Percentiles rank a stretch among this genome's conserved stretches.
These are phyloP conservation scores for Aspergillus phoenicis DNA, from an alignment of 2,329 filamentous ascomycete species.

Conservation along the genomic window DNA sequence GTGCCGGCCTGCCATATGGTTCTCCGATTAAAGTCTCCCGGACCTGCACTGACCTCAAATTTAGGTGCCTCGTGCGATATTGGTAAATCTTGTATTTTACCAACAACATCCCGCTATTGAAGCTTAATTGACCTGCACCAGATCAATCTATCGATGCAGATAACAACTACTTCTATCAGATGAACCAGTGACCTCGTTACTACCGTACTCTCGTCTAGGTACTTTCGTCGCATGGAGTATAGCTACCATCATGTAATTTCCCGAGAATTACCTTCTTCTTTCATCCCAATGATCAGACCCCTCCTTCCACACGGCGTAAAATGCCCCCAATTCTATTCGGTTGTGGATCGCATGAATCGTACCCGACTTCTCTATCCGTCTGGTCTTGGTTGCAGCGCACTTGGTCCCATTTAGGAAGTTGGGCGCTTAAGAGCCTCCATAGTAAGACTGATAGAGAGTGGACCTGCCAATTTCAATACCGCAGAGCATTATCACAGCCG, in stretches of 20 bases:
- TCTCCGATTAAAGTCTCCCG: background rate
- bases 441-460: background rate
- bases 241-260: no score
- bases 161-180: background rate
- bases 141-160: background rate
- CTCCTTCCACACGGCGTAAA: background rate
- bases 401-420: background rate
- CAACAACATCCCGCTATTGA: background rate
- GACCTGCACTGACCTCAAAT: background rate
- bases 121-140: background rate
- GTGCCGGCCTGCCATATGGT: background rate
- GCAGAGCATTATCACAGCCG: no score
- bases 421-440: slow-evolving; percentile 4
- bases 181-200: background rate
- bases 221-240: no score
- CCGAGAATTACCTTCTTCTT: no score
- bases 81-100: background rate
- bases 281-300: background rate
- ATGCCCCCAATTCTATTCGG: background rate
- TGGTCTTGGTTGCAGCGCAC: background rate
- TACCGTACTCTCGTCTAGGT: no score
- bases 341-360: background rate
- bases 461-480: no score
- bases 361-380: background rate
- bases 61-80: background rate